phyloP scores from a whole-genome alignment of 1,284 basidiomycete genomes.

The Ustilago trichophora region DNA sequence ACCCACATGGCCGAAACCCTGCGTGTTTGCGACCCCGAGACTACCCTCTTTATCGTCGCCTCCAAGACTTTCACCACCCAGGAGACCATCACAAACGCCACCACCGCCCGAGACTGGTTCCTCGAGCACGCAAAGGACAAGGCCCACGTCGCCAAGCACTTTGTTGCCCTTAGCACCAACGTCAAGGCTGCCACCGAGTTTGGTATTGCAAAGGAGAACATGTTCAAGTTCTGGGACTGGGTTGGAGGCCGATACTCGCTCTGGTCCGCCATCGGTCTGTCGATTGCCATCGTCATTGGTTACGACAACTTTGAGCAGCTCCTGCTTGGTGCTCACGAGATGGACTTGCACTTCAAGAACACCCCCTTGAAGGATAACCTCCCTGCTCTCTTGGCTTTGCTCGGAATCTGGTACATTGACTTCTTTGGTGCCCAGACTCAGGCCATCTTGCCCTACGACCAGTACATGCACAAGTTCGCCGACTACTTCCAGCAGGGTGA shows the following conservation, averaged over 20 bases:
- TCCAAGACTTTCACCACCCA: conserved; percentile 99
- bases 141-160: conserved; percentile 96
- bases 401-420: conserved; percentile 99
- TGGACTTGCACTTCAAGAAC: conserved; percentile 95
- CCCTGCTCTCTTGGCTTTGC: conserved; percentile 87
- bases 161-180: conserved; percentile 97
- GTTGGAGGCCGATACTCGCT: conserved; percentile 97
- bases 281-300: conserved; percentile 90
- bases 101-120: conserved; percentile 94
- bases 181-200: conserved; percentile 93
- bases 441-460: conserved; percentile 94
- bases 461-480: conserved; percentile 98
- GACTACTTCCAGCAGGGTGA: conserved; percentile 99
- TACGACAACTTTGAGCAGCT: conserved; percentile 93
- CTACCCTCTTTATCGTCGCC: conserved; percentile 95
- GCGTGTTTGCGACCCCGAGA: conserved; percentile 84
- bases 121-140: conserved; percentile 76
- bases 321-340: conserved; percentile 90
- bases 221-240: conserved; percentile 99
- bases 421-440: conserved; percentile 96
- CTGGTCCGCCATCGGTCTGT: conserved; percentile 97
- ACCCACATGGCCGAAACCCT: conserved; percentile 94
- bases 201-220: conserved; percentile 89
- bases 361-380: conserved; percentile 89
- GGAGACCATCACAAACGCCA: conserved; percentile 98